phyloP scores from a whole-genome alignment of 1,284 basidiomycete species.

The Takashimella koratensis region DNA sequence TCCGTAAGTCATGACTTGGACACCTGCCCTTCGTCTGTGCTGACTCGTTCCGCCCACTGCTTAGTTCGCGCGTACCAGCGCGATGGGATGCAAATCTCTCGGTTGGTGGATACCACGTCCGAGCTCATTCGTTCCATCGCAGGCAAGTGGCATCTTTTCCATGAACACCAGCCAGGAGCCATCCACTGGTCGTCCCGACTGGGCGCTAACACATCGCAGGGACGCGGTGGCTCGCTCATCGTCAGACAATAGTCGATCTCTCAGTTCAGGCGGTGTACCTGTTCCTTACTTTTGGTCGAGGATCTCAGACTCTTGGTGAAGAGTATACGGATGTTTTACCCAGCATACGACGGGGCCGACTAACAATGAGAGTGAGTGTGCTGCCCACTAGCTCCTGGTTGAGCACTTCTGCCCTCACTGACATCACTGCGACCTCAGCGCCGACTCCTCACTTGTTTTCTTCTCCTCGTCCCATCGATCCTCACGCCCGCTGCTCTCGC shows the following conservation, averaged over 20 bases:
- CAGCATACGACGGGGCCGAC: slow-evolving; percentile 50
- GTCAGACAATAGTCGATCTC: slow-evolving; percentile 75
- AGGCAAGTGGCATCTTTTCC: slow-evolving; percentile 55
- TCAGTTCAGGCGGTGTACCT: slow-evolving; percentile 69
- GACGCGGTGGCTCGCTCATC: slow-evolving; percentile 76
- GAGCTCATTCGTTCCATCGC: slow-evolving; percentile 70
- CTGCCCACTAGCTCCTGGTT: not conserved
- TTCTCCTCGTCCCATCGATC: slow-evolving; percentile 60
- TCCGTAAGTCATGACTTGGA: slow-evolving; percentile 57
- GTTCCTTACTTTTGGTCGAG: slow-evolving; percentile 72
- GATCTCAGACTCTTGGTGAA: slow-evolving; percentile 77
- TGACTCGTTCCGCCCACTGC: slow-evolving; percentile 1
- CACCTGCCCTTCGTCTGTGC: not conserved
- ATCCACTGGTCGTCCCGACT: no score
- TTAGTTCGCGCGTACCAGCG: slow-evolving; percentile 80
- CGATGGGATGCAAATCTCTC: slow-evolving; percentile 71
- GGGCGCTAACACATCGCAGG: slow-evolving; percentile 53
- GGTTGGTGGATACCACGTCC: slow-evolving; percentile 70
- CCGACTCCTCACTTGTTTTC: slow-evolving; percentile 60
- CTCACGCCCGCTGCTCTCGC: slow-evolving; percentile 50
- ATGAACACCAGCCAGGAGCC: no score
- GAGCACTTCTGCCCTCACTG: not conserved
- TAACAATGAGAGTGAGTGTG: not conserved
- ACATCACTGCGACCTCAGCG: slow-evolving; percentile 25
- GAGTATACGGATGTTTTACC: slow-evolving; percentile 87